A percentile compares a stretch with the other conserved stretches of the same genome.
phyloP scores from a whole-genome alignment of 306 rosid species.

The Argentina anserina region DNA sequence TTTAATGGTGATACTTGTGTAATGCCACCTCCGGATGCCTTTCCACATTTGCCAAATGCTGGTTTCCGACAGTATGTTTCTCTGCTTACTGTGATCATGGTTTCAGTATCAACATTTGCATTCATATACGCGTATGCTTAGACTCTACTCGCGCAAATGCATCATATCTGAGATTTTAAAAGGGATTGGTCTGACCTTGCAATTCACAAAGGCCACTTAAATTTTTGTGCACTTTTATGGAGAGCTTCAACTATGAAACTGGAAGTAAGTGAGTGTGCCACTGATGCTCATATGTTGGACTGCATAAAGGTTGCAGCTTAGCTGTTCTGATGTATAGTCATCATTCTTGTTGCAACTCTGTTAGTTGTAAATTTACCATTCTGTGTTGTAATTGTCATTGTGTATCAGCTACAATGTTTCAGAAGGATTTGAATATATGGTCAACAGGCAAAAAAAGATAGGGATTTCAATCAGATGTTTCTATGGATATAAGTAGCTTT shows the following conservation, averaged over 20 bases:
- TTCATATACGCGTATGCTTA: conserved; percentile 31
- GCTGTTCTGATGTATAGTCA: conserved; percentile 17
- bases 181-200: conserved; percentile 25
- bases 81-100: conserved; percentile 32
- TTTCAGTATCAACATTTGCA: conserved; percentile 35
- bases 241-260: conserved; percentile 14
- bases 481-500: background rate
- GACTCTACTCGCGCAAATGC: conserved; percentile 7
- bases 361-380: conserved; percentile 11
- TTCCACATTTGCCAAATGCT: conserved; percentile 69
- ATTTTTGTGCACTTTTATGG: conserved; percentile 19
- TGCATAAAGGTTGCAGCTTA: conserved; percentile 16
- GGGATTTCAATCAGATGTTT: background rate
- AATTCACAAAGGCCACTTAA: conserved; percentile 15
- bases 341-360: conserved; percentile 10
- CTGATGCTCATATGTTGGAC: conserved; percentile 3
- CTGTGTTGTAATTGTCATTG: conserved; percentile 13
- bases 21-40: conserved; percentile 94
- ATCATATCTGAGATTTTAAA: conserved; percentile 5
- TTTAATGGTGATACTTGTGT: conserved; percentile 91
- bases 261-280: conserved; percentile 9
- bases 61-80: conserved; percentile 41
- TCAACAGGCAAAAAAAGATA: background rate
- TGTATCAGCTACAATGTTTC: conserved; percentile 20
- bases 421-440: background rate